These are phyloP conservation scores for Geranomyces variabilis DNA, from an alignment of 192 early-diverging fungal genomes.

Conservation along the genomic window DNA sequence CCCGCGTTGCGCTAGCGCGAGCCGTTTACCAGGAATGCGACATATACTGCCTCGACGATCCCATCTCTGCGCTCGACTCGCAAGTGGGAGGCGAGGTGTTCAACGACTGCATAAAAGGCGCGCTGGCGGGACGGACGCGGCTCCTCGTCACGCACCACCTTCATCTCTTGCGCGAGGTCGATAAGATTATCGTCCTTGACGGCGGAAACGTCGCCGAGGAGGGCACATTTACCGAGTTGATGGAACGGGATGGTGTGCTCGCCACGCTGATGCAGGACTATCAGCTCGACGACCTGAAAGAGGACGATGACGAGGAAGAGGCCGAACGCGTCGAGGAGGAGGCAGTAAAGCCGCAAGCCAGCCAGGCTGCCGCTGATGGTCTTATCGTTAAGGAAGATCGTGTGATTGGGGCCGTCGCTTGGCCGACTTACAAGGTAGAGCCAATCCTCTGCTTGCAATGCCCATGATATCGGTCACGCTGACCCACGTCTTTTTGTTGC, in stretches of 20 bases:
- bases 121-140: constrained; percentile 73
- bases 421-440: background rate
- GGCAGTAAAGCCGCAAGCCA: background rate
- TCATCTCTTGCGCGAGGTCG: constrained; percentile 67
- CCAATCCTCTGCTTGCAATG: background rate
- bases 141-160: constrained; percentile 78
- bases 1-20: constrained; percentile 60
- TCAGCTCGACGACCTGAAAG: background rate
- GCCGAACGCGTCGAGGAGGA: background rate
- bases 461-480: constrained; percentile 46
- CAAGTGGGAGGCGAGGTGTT: constrained; percentile 40
- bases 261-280: constrained; percentile 15
- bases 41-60: constrained; percentile 38
- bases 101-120: constrained; percentile 45
- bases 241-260: constrained; percentile 24
- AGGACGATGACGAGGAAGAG: constrained; percentile 42
- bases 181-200: constrained; percentile 70
- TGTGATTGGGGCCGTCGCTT: constrained; percentile 46
- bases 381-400: constrained; percentile 50
- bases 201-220: constrained; percentile 66
- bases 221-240: constrained; percentile 59
- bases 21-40: constrained; percentile 72
- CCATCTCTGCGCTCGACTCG: constrained; percentile 55
- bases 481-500: constrained; percentile 45
- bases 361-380: constrained; percentile 1